Percentiles rank a stretch among this genome's conserved stretches.
These are phyloP conservation scores for Fusarium sambucinum DNA, from an alignment of 2,329 filamentous ascomycete genomes.

Conservation along the genomic window DNA sequence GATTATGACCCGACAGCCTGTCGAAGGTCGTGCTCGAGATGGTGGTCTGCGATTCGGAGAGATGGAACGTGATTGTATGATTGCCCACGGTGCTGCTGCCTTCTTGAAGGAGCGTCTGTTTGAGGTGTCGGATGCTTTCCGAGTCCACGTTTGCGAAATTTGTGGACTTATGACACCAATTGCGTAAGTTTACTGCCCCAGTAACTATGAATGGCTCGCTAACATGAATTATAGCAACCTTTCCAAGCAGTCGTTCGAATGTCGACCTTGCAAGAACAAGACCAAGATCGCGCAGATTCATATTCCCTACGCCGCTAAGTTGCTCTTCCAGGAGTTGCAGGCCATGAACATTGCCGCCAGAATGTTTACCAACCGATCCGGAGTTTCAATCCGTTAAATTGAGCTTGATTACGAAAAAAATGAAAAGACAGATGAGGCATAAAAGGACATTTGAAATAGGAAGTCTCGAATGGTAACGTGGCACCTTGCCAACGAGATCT, in stretches of 20 bases:
- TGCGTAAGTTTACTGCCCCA: slow-evolving; percentile 76
- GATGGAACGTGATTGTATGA: slow-evolving; percentile 99
- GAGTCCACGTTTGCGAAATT: slow-evolving; percentile 98
- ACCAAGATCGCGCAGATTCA: slow-evolving; percentile 98
- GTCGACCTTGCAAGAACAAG: slow-evolving; percentile 98
- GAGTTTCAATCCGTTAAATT: slow-evolving; percentile 74
- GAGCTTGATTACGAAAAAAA: slow-evolving; percentile 42
- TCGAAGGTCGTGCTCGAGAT: slow-evolving; percentile 97
- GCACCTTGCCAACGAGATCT: slow-evolving; percentile 15
- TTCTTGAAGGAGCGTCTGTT: slow-evolving; percentile 98
- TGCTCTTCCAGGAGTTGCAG: slow-evolving; percentile 97
- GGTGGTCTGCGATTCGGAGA: slow-evolving; percentile 99
- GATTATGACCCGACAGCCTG: slow-evolving; percentile 96
- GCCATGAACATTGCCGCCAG: slow-evolving; percentile 98
- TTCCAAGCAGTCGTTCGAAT: slow-evolving; percentile 96
- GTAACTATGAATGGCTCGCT: slow-evolving; percentile 43
- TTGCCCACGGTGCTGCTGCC: slow-evolving; percentile 96
- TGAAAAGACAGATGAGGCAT: slow-evolving; percentile 22
- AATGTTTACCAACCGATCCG: slow-evolving; percentile 92
- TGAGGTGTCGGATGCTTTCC: slow-evolving; percentile 97
- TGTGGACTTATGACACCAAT: slow-evolving; percentile 99
- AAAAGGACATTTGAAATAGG: slow-evolving; percentile 23
- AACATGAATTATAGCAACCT: slow-evolving; percentile 74
- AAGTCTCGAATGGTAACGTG: slow-evolving; percentile 14
- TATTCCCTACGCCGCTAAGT: slow-evolving; percentile 96